Percentiles rank a stretch among this genome's conserved stretches.
These are phyloP conservation scores for Tylopilus sp. DNA, from an alignment of 1,284 basidiomycete species.

Conservation along the genomic window DNA sequence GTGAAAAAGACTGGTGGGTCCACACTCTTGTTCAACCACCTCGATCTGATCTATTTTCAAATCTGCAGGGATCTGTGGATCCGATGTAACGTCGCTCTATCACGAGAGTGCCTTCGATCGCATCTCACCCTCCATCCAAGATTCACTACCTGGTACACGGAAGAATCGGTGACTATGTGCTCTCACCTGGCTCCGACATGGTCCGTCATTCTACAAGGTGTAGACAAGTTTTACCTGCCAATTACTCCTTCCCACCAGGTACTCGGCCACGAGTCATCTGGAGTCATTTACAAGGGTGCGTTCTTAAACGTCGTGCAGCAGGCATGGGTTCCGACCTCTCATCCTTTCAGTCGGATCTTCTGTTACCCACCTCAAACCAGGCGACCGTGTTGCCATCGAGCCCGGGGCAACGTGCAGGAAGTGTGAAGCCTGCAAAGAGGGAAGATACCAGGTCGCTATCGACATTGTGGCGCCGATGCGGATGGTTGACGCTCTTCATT, in stretches of 20 bases:
- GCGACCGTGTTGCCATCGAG: constrained; percentile 85
- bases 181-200: constrained; percentile 66
- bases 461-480: not conserved
- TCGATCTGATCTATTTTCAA: constrained; percentile 10
- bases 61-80: constrained; percentile 78
- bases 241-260: constrained; percentile 33
- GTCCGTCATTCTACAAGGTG: constrained; percentile 33
- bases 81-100: constrained; percentile 56
- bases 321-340: not conserved
- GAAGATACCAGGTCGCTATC: constrained; percentile 68
- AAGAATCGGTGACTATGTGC: constrained; percentile 75
- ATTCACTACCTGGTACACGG: constrained; percentile 77
- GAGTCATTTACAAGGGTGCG: constrained; percentile 42
- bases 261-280: constrained; percentile 57
- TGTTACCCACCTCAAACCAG: constrained; percentile 56
- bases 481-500: constrained; percentile 7
- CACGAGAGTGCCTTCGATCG: not conserved
- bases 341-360: constrained; percentile 28
- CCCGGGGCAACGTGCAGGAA: constrained; percentile 73
- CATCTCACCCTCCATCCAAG: constrained; percentile 34
- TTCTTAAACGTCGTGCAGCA: not conserved
- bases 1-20: constrained; percentile 85
- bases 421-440: constrained; percentile 74
- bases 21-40: not conserved
- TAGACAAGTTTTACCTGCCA: constrained; percentile 2